These are phyloP conservation scores for Stellera chamaejasme DNA, from an alignment of 345 rosid species.

Conservation along the genomic window DNA sequence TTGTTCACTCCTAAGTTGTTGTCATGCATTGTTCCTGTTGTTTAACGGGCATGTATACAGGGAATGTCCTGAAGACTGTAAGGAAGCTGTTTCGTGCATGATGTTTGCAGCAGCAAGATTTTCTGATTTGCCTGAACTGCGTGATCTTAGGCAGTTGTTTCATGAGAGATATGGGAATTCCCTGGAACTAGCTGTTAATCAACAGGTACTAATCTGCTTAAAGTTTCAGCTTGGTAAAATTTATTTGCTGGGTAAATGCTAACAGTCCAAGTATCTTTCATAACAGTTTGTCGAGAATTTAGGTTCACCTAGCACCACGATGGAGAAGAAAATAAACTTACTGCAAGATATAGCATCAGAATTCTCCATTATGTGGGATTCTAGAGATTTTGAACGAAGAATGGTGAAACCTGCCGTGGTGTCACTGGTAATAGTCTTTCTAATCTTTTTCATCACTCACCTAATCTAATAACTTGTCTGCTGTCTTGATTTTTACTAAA, in stretches of 20 bases:
- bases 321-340: slow-evolving; percentile 61
- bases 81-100: slow-evolving; percentile 71
- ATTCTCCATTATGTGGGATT: slow-evolving; percentile 75
- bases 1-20: background rate
- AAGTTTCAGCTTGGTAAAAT: too few relatives aligned
- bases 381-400: slow-evolving; percentile 47
- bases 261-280: slow-evolving; percentile 2
- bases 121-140: slow-evolving; percentile 87
- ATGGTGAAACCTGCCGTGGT: slow-evolving; percentile 28
- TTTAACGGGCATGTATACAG: slow-evolving; percentile 23
- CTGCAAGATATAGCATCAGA: slow-evolving; percentile 75
- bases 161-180: slow-evolving; percentile 73
- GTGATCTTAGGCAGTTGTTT: slow-evolving; percentile 78
- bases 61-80: slow-evolving; percentile 81
- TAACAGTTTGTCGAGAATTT: slow-evolving; percentile 61
- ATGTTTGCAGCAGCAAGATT: slow-evolving; percentile 95
- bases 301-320: slow-evolving; percentile 39
- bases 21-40: too few relatives aligned
- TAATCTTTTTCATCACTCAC: slow-evolving; percentile 3
- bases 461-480: too few relatives aligned
- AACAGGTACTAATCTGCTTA: slow-evolving; percentile 40
- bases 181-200: slow-evolving; percentile 51
- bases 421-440: slow-evolving; percentile 35
- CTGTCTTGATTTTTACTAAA: too few relatives aligned
- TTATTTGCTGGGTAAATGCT: background rate